Evolutionary conservation across 148 eudicot species (phyloP).

Genomic region (Rhododendron mucronatum): DNA sequence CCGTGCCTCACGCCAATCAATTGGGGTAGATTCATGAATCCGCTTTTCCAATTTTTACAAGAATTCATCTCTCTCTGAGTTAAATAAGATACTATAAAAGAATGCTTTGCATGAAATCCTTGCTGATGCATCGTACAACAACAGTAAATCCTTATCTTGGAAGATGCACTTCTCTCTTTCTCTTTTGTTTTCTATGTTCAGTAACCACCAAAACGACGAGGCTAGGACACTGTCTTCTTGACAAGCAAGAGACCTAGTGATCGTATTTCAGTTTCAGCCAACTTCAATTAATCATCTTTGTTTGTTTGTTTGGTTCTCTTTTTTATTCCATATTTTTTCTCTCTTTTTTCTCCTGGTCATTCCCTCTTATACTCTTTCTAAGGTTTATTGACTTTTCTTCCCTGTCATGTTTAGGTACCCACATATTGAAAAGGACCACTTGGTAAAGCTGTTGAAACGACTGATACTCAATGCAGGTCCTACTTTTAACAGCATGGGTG

Average conservation of each 20-base stretch:
- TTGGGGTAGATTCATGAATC: not conserved
- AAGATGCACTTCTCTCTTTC: not conserved
- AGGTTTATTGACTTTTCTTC: not conserved
- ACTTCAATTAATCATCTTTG: not conserved
- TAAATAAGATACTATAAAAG: not conserved
- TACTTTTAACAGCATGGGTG: conserved; percentile 33
- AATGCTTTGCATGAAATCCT: not conserved
- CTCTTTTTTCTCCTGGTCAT: not conserved
- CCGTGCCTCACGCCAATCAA: not conserved
- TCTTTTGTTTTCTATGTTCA: not conserved
- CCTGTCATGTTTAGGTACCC: conserved; percentile 57
- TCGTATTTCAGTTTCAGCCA: not conserved
- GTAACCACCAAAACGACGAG: not conserved
- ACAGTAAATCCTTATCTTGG: not conserved
- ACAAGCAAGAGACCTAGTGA: not conserved
- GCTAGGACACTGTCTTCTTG: not conserved
- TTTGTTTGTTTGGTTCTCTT: not conserved
- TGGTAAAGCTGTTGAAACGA: conserved; percentile 84
- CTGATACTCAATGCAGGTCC: conserved; percentile 53
- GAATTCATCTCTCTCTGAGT: not conserved
- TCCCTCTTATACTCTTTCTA: not conserved
- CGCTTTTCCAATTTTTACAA: not conserved
- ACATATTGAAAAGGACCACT: conserved; percentile 81
- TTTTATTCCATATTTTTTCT: not conserved
- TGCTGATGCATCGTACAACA: not conserved